Evolutionary conservation across 306 rosid genomes (phyloP), one percentile per base, ranked within the genome.

Genomic region (Pachyrhizus erosus): DNA sequence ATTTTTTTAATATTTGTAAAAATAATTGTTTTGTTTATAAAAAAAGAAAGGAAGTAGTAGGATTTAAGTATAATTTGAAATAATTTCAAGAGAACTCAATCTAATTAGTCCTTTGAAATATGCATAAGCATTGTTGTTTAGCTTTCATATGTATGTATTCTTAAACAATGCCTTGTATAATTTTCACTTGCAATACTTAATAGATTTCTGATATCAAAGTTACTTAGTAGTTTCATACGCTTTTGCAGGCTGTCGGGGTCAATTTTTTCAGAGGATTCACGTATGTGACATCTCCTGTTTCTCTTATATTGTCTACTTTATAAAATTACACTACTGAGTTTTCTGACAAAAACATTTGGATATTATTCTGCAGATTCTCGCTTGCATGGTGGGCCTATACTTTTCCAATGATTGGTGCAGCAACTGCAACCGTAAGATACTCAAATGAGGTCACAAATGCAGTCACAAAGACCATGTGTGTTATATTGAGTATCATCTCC

Each of bases 301-400:
- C 34, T 72, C 75, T 33, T 24, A 61, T 8, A 40, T 67, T 43
- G 1, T 33, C 51, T 71, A 31, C 29, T 54, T 5, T 48, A 17
- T 17, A 17, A 5, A 46, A 14, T 14, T 46, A 61, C 9, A 13
- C 23, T 7, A 23, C n/a, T n/a, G 65, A 46, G 24, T 42, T 81
- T 66, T 87, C 72, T 85, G 26, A 79, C 77, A 40, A 9, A 33
- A 9, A 46, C 49, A 21, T 81, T 78, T 79, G 9, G 15, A 23
- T 85, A 60, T 75, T 55, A 72, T 37, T 80, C 21, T 49, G 21
- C 77, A 92, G 99, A 86, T 96, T 93, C 78, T 96, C 98, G 0
- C 81, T 96, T 72, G 86, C 99, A 23, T 96, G 99, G 99, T 96
- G 99, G 99, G 99, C 97, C 27, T 96, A 96, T 81, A 92, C 97